Conservation (phyloP, 2,329 filamentous ascomycete species). For the Akanthomyces dipterigenus region DNA sequence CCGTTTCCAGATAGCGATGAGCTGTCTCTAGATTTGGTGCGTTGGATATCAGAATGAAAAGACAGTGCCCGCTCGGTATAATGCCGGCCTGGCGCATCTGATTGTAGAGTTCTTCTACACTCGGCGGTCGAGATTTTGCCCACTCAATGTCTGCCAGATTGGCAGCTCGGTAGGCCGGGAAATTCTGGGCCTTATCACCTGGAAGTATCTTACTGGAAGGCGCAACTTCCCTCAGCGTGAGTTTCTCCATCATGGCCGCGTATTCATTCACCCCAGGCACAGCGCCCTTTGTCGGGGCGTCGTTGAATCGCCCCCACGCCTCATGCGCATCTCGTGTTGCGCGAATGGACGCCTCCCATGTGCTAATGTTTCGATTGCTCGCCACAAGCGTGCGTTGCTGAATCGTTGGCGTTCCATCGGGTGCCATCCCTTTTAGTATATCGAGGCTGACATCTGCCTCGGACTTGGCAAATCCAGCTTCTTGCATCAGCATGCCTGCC, state of each 20-base stretch:
- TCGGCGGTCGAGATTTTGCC: conserved; percentile 54
- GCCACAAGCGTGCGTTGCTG: conserved; percentile 33
- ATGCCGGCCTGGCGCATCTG: conserved; percentile 48
- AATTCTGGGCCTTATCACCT: conserved; percentile 53
- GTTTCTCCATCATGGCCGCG: conserved; percentile 53
- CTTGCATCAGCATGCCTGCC: conserved; percentile 47
- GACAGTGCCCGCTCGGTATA: conserved; percentile 40
- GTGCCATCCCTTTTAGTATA: conserved; percentile 45
- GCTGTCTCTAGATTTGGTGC: conserved; percentile 42
- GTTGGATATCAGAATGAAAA: conserved; percentile 50
- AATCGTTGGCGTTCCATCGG: conserved; percentile 48
- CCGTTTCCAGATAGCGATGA: conserved; percentile 43
- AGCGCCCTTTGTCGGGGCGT: conserved; percentile 26
- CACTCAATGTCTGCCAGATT: conserved; percentile 61
- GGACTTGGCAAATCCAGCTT: conserved; percentile 46
- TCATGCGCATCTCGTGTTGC: conserved; percentile 56
- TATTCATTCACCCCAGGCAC: conserved; percentile 41
- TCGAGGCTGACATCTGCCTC: conserved; percentile 42
- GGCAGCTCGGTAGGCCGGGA: conserved; percentile 27
- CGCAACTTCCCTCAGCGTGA: conserved; percentile 31
- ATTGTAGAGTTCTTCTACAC: conserved; percentile 49
- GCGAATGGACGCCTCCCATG: conserved; percentile 50
- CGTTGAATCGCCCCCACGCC: conserved; percentile 48
- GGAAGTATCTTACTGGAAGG: conserved; percentile 34
- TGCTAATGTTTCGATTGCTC: conserved; percentile 15